phyloP scores from a whole-genome alignment of 2,329 filamentous ascomycete genomes.

The Claviceps humidiphila region DNA sequence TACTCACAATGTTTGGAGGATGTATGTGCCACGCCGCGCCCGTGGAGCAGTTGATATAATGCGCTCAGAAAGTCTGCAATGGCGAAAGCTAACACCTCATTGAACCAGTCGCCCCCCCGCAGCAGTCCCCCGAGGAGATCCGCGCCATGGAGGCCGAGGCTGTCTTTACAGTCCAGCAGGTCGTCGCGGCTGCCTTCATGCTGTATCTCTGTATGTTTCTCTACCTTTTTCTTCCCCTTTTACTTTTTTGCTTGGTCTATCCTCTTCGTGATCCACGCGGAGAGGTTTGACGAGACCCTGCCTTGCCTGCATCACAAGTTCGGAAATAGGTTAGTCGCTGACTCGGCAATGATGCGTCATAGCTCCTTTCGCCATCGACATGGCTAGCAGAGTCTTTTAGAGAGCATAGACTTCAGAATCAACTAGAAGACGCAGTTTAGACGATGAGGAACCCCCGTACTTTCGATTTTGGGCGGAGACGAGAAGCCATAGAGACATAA shows the following conservation, averaged over 20 bases:
- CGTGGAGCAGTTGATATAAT: not conserved
- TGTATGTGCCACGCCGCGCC: slow-evolving; percentile 24
- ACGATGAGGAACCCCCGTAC: not conserved
- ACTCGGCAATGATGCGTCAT: not conserved
- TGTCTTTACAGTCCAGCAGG: slow-evolving; percentile 51
- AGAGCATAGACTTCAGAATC: not conserved
- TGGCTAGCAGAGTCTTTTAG: slow-evolving; percentile 31
- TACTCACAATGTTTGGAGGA: slow-evolving; percentile 17
- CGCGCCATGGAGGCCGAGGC: slow-evolving; percentile 56
- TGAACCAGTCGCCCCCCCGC: slow-evolving; percentile 49
- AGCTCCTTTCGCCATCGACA: slow-evolving; percentile 48
- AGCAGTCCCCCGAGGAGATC: slow-evolving; percentile 57
- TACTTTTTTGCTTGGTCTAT: not conserved
- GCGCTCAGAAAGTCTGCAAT: not conserved
- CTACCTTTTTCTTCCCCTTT: not conserved
- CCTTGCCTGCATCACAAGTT: not conserved
- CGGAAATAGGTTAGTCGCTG: not conserved
- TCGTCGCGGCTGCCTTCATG: slow-evolving; percentile 49
- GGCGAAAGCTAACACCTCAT: slow-evolving; percentile 10
- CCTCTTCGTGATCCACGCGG: not conserved
- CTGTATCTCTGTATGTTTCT: slow-evolving; percentile 62
- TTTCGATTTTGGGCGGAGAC: not conserved
- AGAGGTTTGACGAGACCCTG: not conserved
- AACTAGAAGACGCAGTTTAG: not conserved
- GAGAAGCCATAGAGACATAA: not conserved